Evolutionary conservation across 306 rosid species (phyloP).

Genomic region (Quercus gilva): DNA sequence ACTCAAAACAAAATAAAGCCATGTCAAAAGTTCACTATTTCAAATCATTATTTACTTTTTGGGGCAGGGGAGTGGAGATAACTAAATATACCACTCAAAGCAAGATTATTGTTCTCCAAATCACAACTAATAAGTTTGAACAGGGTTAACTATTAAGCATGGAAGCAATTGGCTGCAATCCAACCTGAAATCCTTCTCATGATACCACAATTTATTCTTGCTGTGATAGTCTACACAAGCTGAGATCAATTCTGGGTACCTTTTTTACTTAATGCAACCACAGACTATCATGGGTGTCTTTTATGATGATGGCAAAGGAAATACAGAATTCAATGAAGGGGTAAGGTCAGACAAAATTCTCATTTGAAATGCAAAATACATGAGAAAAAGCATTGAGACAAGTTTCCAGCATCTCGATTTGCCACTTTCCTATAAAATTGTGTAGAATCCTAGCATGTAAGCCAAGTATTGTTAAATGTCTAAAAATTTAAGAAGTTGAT

Average conservation of each 20-base stretch:
- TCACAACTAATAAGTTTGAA: not conserved
- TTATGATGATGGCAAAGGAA: not conserved
- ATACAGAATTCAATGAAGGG: not conserved
- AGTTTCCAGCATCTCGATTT: not conserved
- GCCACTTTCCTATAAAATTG: not conserved
- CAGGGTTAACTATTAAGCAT: not conserved
- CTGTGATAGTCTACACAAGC: not conserved
- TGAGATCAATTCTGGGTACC: not conserved
- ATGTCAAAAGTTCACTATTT: not conserved
- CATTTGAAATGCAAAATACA: not conserved
- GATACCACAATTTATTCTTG: not conserved
- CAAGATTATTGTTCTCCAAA: not conserved
- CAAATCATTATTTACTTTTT: no score
- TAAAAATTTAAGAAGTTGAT: not conserved
- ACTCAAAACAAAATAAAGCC: not conserved
- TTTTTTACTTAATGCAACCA: not conserved
- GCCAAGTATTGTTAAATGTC: not conserved
- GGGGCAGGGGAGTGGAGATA: not conserved
- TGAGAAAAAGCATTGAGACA: not conserved
- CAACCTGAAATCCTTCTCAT: not conserved
- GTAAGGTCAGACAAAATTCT: not conserved
- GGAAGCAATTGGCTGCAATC: not conserved
- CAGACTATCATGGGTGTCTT: not conserved
- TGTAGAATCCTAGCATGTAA: not conserved
- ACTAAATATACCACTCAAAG: not conserved